Conservation (phyloP, 129 eudicot genomes). For the Centella asiatica region DNA sequence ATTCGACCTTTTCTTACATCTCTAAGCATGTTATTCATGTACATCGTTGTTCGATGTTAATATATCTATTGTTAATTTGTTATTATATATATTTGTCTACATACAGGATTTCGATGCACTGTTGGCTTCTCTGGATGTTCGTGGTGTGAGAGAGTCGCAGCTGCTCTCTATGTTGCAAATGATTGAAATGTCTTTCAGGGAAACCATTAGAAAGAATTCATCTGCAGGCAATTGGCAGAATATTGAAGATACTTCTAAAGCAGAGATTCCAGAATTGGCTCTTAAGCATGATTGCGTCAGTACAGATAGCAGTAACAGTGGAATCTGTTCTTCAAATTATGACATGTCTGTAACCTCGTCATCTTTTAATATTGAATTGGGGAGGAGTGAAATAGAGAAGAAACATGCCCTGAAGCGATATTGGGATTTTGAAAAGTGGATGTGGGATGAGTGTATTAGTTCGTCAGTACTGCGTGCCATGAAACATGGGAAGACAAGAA, state of each 20-base stretch:
- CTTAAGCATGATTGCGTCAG: conserved; percentile 10
- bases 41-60: no score
- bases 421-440: conserved; percentile 67
- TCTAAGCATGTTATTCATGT: no score
- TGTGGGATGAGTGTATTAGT: conserved; percentile 65
- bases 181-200: conserved; percentile 55
- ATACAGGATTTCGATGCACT: conserved; percentile 66
- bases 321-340: conserved; percentile 20
- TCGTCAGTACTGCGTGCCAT: conserved; percentile 40
- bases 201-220: conserved; percentile 27
- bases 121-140: conserved; percentile 63
- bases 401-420: conserved; percentile 36
- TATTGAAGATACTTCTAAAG: not conserved
- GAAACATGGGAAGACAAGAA: conserved; percentile 44
- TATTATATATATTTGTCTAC: not conserved
- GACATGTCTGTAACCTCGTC: conserved; percentile 31
- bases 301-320: conserved; percentile 33
- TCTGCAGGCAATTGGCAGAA: not conserved
- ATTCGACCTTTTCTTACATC: no score
- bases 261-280: conserved; percentile 13
- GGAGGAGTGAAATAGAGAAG: conserved; percentile 33
- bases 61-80: conserved; percentile 6
- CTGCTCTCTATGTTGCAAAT: conserved; percentile 69
- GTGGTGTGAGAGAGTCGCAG: conserved; percentile 82
- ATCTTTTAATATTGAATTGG: conserved; percentile 38